Evolutionary conservation across 2,329 filamentous ascomycete species (phyloP).

Genomic region (Epicoccum sorghinum): DNA sequence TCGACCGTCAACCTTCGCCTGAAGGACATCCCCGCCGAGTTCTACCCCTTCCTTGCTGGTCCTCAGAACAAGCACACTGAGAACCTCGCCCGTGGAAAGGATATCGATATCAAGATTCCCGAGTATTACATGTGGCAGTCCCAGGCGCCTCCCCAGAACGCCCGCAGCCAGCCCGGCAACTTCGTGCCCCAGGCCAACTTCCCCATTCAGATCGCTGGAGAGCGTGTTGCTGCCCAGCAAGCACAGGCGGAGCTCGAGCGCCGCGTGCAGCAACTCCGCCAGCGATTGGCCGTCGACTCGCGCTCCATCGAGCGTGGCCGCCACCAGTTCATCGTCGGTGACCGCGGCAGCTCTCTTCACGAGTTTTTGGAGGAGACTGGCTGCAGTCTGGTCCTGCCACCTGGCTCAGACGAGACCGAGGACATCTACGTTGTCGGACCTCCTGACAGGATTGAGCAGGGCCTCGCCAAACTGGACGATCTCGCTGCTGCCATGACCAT

Average conservation of each 20-base stretch:
- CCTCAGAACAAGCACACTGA: constrained; percentile 71
- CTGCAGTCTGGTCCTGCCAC: constrained; percentile 83
- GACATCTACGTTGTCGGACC: constrained; percentile 85
- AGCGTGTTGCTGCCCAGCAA: constrained; percentile 80
- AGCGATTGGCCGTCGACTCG: constrained; percentile 77
- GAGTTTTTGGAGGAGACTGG: constrained; percentile 91
- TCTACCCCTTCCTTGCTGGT: constrained; percentile 93
- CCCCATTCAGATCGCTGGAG: constrained; percentile 84
- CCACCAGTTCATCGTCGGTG: constrained; percentile 94
- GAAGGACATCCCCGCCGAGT: constrained; percentile 84
- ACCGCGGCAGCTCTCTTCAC: constrained; percentile 77
- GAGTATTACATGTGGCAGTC: constrained; percentile 76
- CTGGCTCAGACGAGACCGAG: constrained; percentile 78
- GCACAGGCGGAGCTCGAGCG: constrained; percentile 82
- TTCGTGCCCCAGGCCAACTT: constrained; percentile 76
- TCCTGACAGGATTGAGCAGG: constrained; percentile 72
- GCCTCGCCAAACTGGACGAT: constrained; percentile 84
- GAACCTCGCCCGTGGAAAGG: constrained; percentile 73
- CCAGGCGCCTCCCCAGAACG: constrained; percentile 69
- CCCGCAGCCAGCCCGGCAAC: constrained; percentile 67
- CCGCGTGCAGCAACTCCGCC: constrained; percentile 75
- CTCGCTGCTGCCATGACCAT: constrained; percentile 86
- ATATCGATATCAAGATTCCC: constrained; percentile 82
- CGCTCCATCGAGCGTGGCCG: constrained; percentile 82
- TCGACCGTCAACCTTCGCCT: constrained; percentile 82